Evolutionary conservation across 345 rosid genomes (phyloP), one percentile per base, ranked within the genome.

Genomic region (Dovyalis caffra): DNA sequence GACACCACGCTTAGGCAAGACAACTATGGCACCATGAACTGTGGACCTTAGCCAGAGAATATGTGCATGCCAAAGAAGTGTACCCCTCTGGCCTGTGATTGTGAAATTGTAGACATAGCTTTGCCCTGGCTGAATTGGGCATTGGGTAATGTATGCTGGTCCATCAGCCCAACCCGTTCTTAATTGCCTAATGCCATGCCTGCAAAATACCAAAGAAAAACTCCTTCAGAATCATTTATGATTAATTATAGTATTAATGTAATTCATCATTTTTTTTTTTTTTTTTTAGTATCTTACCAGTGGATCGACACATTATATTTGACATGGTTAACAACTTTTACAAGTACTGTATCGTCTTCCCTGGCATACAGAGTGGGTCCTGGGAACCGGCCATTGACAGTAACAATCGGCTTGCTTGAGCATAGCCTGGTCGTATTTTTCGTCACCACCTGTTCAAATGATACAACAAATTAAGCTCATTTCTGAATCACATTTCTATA

Each of bases 151-250:
- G 71, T 83, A 90, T 5, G 97, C 92, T 6, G 93, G 95, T 60
- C 97, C 95, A 77, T 92, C 97, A 0, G 93, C 86, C 97, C 97
- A 92, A 16, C 97, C 97, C 4, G 90, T 92, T 38, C 93, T 81
- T 70, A 87, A 64, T 26, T 92, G 97, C 51, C 91, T 80, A 15
- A 92, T 73, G 26, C 97, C 97, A 74, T 92, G 97, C 97, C 97
- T 92, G 75, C 28, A 18, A 45, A 40, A 47, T 47, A 18, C 53
- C 57, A 51, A n/a, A 10, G 20, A 7, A 51, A 7, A 51, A 7
- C 57, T 8, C 3, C 10, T 18, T 20, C 57, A 0, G 25, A 20
- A 8, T 21, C 57, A 51, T 21, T 51, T 23, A 21, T 21, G 57
- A 1, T 56, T 0, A 9, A 56, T 56, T 56, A n/a, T 10, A 56